Conservation (phyloP, 148 eudicot genomes). For the Rhododendron ovatum region DNA sequence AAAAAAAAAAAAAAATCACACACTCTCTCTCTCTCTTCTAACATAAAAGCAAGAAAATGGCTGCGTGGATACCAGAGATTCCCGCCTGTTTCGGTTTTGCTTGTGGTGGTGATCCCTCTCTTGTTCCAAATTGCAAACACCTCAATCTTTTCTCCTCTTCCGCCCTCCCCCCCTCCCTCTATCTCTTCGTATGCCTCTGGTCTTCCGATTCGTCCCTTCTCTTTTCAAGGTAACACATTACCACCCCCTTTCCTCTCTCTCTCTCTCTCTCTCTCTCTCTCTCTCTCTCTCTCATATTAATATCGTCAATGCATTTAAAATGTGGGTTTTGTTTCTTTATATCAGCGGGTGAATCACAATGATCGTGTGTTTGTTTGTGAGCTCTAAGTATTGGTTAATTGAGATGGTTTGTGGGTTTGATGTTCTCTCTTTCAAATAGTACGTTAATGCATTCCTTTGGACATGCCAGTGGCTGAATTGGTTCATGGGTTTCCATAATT, state of each 20-base stretch:
- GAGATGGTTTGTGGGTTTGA: slow-evolving; percentile 1
- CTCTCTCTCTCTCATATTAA: background rate
- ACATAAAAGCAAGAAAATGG: background rate
- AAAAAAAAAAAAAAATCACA: too few relatives aligned
- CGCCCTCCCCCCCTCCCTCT: background rate
- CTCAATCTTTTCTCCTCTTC: background rate
- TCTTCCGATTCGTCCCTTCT: slow-evolving; percentile 14
- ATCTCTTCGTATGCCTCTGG: slow-evolving; percentile 7
- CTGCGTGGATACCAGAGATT: background rate
- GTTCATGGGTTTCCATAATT: background rate
- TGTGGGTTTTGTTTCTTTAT: background rate
- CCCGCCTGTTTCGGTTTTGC: slow-evolving; percentile 18
- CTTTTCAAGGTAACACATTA: slow-evolving; percentile 15
- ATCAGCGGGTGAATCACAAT: background rate
- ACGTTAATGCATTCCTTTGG: background rate
- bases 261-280: background rate
- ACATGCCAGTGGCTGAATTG: background rate
- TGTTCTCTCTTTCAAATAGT: background rate
- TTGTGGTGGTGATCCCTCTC: background rate
- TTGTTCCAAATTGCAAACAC: background rate
- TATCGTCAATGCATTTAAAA: background rate
- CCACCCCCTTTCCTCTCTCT: too few relatives aligned
- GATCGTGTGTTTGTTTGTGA: background rate
- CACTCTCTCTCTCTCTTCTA: too few relatives aligned
- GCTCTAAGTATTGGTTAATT: background rate